Conservation (phyloP, 2,329 filamentous ascomycete species). For the Aspergillus transmontanensis region DNA sequence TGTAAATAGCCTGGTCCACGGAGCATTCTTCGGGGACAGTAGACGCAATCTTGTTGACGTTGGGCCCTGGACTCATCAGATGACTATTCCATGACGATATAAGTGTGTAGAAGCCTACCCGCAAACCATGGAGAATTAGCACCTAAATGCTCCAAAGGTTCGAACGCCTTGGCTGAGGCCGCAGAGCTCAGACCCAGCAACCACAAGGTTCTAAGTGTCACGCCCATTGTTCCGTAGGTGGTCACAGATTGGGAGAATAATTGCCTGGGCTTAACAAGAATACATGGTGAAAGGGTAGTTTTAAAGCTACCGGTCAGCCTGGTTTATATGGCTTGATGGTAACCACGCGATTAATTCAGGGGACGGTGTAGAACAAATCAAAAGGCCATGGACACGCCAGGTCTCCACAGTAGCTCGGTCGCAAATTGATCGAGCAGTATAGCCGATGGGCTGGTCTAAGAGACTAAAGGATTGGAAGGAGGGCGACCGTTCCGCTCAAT, state of each 20-base stretch:
- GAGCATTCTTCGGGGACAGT: conserved; percentile 59
- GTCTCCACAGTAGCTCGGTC: background rate
- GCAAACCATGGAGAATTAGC: conserved; percentile 58
- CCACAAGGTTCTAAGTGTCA: conserved; percentile 6
- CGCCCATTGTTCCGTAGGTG: conserved; percentile 1
- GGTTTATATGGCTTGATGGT: background rate
- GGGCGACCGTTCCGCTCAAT: conserved; percentile 14
- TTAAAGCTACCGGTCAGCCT: background rate
- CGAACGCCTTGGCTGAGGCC: conserved; percentile 11
- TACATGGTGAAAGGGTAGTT: background rate
- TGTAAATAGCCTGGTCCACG: conserved; percentile 63
- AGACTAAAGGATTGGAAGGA: background rate
- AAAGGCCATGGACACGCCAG: background rate
- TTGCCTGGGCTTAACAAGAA: background rate
- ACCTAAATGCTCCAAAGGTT: conserved; percentile 53
- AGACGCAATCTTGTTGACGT: conserved; percentile 58
- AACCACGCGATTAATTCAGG: background rate
- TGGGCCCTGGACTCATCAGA: conserved; percentile 47
- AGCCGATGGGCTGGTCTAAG: background rate
- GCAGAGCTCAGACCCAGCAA: conserved; percentile 13
- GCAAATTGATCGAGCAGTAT: background rate
- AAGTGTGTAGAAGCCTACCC: conserved; percentile 36
- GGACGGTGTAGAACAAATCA: background rate
- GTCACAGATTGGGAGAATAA: background rate
- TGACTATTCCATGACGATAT: no score